phyloP scores from a whole-genome alignment of 1,284 basidiomycete genomes.

The Cystobasidium slooffiae region DNA sequence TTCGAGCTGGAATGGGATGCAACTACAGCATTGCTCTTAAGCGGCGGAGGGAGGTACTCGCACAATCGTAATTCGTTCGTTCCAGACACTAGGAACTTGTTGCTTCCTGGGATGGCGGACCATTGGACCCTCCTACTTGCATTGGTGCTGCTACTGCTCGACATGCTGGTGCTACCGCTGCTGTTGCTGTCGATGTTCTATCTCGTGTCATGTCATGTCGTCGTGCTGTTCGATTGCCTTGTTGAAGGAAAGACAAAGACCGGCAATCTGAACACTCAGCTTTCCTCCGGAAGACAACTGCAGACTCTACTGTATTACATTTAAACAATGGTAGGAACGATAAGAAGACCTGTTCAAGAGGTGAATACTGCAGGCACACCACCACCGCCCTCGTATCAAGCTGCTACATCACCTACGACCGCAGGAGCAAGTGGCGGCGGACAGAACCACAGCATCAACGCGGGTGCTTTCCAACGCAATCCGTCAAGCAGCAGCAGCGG shows the following conservation, averaged over 20 bases:
- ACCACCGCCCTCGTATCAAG: slow-evolving; percentile 31
- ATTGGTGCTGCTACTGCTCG: not conserved
- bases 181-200: not conserved
- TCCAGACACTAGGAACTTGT: slow-evolving; percentile 47
- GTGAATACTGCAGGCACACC: slow-evolving; percentile 9
- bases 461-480: slow-evolving; percentile 24
- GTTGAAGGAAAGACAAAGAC: not conserved
- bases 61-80: slow-evolving; percentile 48
- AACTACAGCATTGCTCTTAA: not conserved
- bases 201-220: slow-evolving; percentile 16
- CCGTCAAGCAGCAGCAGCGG: slow-evolving; percentile 6
- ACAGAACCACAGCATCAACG: slow-evolving; percentile 18
- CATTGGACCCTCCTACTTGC: slow-evolving; percentile 26
- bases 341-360: slow-evolving; percentile 27
- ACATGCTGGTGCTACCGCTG: not conserved
- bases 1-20: not conserved
- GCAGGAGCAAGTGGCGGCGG: slow-evolving; percentile 4
- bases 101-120: slow-evolving; percentile 7
- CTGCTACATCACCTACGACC: slow-evolving; percentile 10
- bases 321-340: slow-evolving; percentile 22
- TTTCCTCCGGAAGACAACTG: not conserved
- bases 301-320: not conserved
- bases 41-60: slow-evolving; percentile 30
- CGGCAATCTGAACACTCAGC: not conserved
- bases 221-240: slow-evolving; percentile 11